Evolutionary conservation across 192 early-diverging fungal species (phyloP), one percentile per base, ranked within the genome.

Genomic region (Entomortierella beljakovae): DNA sequence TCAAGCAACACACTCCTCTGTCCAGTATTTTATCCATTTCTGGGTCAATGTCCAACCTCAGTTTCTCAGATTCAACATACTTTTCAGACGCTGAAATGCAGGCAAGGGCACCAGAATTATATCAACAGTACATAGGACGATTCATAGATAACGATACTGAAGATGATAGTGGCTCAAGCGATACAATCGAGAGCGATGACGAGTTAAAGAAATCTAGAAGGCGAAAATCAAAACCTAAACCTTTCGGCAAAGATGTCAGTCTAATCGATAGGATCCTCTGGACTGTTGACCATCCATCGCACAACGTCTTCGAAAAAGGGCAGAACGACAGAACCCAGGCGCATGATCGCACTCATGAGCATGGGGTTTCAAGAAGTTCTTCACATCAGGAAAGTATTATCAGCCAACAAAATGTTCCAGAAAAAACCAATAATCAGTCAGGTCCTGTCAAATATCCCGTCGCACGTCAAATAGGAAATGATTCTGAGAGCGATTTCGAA

Each of bases 61-160:
- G 75, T 31, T 79, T 79, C 50, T 64, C 67, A 13, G 75, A 70
- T 20, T 79, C 75, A 28, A 79, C 75, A 16, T 79, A 79, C 50
- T 79, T 79, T 25, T 79, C 75, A 20, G 75, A 79, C 23, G 75
- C 75, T 22, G 75, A 79, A 38, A 79, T 79, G 75, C 61, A 69
- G 37, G 60, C 75, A 0, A 40, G 75, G 18, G 75, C 61, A 31
- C 75, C 75, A 20, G 67, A 79, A 8, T 29, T 79, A 20, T 79
- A 79, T 51, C 68, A 65, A 22, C 75, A 79, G 20, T 79, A 79
- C n/a, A 79, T 79, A 48, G 75, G 75, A 28, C 43, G 75, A 13
- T 79, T 79, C 31, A 79, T 79, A 68, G 75, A 79, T 43, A 50
- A 59, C 16, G 75, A 79, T n/a, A 55, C 50, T 43, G 37, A 58